These are phyloP conservation scores for Calonectria henricotiae DNA, from an alignment of 2,329 filamentous ascomycete genomes.

Conservation along the genomic window DNA sequence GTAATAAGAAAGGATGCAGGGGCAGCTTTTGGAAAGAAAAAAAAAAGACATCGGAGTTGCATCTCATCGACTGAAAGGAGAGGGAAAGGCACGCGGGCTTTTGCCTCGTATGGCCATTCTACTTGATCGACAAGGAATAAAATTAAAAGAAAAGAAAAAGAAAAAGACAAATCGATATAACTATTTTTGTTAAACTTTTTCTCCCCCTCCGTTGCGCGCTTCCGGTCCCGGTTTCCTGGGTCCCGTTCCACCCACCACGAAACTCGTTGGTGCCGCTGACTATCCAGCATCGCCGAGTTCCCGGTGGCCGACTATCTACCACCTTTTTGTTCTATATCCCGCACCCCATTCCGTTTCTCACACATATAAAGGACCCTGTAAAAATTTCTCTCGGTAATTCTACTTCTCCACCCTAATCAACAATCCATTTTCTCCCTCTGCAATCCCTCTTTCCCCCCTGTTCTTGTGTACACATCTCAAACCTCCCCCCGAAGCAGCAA, in stretches of 20 bases:
- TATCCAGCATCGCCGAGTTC: slow-evolving; percentile 24
- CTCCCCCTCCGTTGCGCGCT: not conserved
- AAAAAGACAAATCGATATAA: too few species aligned
- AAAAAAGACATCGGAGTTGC: not conserved
- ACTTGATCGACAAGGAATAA: not conserved
- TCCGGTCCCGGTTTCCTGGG: slow-evolving; percentile 5
- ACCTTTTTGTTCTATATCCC: slow-evolving; percentile 27
- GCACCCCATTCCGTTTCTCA: not conserved
- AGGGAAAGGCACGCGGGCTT: slow-evolving; percentile 18
- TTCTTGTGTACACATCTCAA: not conserved
- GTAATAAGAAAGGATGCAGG: not conserved
- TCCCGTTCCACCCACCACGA: not conserved
- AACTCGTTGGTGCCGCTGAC: not conserved
- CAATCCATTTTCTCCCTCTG: not conserved
- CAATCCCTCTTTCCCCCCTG: not conserved
- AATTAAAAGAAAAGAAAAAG: not conserved
- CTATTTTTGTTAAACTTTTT: not conserved
- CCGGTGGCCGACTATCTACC: slow-evolving; percentile 10
- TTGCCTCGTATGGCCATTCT: slow-evolving; percentile 22
- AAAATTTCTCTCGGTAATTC: not conserved
- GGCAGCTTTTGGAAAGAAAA: not conserved
- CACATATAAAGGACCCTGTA: slow-evolving; percentile 9
- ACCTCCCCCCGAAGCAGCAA: not conserved
- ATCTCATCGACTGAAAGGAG: not conserved
- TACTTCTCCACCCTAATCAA: not conserved